Base-by-base conservation (phyloP, 1,284 basidiomycete genomes). In the Leccinum variabile region DNA sequence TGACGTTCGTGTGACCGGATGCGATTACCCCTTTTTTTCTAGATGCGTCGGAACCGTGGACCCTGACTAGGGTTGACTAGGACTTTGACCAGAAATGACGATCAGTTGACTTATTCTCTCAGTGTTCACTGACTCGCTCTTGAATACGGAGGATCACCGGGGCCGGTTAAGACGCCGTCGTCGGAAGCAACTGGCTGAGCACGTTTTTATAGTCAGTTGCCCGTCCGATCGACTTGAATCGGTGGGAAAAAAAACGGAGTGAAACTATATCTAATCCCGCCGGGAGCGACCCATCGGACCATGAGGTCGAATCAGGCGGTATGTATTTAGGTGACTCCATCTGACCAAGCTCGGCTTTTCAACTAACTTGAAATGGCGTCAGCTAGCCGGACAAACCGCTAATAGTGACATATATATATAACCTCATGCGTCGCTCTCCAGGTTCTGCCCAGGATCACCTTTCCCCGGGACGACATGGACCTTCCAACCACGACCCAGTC, bases 351-450 rank as follows among this genome's bases (percentile, higher is more conserved):
- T 18, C 41, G 39, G 52, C 44, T 25, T n/a, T 41, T 41, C 32
- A n/a, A 35, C 56, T 37, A 60, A 28, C 35, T 28, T 28, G 33
- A 55, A 54, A 33, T 52, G 25, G 25, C 41, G 10, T 46, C 30
- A 32, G 13, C 13, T 22, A 22, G 18, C 11, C 46, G 11, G 46
- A 49, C 11, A 18, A 13, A 11, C 18, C 11, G 44, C 44, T 46
- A 18, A 11, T 46, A 46, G 10, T 46, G 44, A 46, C 25, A 13
- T 14, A 46, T 61, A 50, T 73, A 72, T 69, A 70, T 49, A 49
- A 13, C 46, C 28, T 10, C 50, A 30, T 14, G 30, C 10, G 28
- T 30, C 28, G 13, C 25, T 16, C 50, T 53, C 28, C 25, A 53
- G 22, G 16, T 11, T 50, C 10, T 6, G 2, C 18, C 52, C 41